Evolutionary conservation across 2,329 filamentous ascomycete species (phyloP).

Genomic region (Coniella vitis): DNA sequence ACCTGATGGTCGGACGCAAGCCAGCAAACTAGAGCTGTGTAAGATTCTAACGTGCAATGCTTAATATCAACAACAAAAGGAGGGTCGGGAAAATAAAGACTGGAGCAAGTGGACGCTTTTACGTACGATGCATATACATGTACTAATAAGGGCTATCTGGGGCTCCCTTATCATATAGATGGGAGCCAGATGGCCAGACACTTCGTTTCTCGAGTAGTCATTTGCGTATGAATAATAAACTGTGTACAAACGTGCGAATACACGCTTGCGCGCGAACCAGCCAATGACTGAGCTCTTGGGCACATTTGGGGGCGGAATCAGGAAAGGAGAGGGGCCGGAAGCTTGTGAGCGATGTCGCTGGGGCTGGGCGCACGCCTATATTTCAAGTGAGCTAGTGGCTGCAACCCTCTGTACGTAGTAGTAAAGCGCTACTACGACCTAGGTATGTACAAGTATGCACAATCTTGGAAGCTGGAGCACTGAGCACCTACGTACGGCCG

Average conservation of each 20-base stretch:
- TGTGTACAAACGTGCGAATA: not conserved
- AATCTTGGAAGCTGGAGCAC: too few species aligned
- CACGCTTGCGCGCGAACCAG: not conserved
- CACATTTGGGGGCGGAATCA: too few species aligned
- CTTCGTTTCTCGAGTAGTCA: not conserved
- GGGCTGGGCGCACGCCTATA: too few species aligned
- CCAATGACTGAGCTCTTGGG: too few species aligned
- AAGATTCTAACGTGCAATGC: not conserved
- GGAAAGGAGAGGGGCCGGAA: too few species aligned
- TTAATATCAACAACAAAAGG: not conserved
- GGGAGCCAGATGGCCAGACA: not conserved
- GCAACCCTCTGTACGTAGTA: too few species aligned
- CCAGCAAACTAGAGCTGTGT: conserved; percentile 40
- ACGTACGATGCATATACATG: not conserved
- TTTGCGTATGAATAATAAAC: not conserved
- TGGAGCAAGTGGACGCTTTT: not conserved
- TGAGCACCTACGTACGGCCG: too few species aligned
- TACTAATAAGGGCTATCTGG: not conserved
- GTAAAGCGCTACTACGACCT: too few species aligned
- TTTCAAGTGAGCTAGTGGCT: too few species aligned
- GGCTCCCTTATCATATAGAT: not conserved
- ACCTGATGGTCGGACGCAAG: conserved; percentile 91
- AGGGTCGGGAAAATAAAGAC: not conserved
- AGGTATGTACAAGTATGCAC: too few species aligned
- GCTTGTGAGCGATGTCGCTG: too few species aligned